Percentiles rank a stretch among this genome's conserved stretches.
Conservation (phyloP, 306 rosid species). For the Cucumis hystrix region DNA sequence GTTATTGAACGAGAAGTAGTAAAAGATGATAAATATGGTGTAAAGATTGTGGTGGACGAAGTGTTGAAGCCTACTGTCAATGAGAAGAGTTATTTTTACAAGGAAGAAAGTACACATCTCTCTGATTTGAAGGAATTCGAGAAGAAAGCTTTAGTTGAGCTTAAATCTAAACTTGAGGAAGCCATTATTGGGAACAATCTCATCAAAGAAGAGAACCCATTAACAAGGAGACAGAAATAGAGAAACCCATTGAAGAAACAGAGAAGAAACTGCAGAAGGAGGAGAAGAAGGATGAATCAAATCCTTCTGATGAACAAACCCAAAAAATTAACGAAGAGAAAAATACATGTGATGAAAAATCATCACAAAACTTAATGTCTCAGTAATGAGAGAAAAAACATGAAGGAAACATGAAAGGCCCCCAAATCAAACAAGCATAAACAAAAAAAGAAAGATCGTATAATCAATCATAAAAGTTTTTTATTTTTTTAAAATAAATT, state of each 20-base stretch:
- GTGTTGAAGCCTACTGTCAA: conserved; percentile 3
- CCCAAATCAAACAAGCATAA: background rate
- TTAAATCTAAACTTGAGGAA: conserved; percentile 19
- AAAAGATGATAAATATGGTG: background rate
- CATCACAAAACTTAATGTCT: background rate
- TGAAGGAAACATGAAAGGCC: background rate
- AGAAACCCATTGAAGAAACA: conserved; percentile 2
- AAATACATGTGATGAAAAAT: background rate
- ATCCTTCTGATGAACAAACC: background rate
- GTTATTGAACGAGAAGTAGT: background rate
- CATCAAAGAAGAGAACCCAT: conserved; percentile 11
- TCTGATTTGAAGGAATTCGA: conserved; percentile 30
- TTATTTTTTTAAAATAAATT: background rate
- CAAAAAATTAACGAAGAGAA: background rate
- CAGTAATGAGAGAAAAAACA: background rate
- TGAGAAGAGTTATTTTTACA: conserved; percentile 30
- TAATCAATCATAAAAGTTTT: background rate
- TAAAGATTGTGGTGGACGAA: background rate
- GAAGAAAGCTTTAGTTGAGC: conserved; percentile 20
- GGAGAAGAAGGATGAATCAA: background rate
- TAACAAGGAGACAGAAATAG: background rate
- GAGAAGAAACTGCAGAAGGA: conserved; percentile 2
- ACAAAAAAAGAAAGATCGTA: background rate
- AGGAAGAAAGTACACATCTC: conserved; percentile 31
- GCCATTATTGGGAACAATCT: conserved; percentile 25